Evolutionary conservation across 192 early-diverging fungal species (phyloP), one percentile per base, ranked within the genome.

Genomic region (Backusella mclennaniae): DNA sequence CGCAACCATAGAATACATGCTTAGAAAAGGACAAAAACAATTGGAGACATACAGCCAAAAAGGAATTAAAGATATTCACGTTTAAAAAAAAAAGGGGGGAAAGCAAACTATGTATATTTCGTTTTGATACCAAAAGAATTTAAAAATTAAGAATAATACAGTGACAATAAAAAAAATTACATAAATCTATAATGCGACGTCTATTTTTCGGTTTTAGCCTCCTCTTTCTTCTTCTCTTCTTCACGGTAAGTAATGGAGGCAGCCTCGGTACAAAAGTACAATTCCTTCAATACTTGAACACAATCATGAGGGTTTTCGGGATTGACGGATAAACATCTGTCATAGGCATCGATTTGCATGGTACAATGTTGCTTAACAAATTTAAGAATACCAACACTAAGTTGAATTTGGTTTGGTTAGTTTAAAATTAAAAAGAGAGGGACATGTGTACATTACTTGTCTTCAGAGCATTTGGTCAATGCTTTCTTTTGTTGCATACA

Each of bases 1-100:
- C 79, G 76, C 87, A 14, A 89, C 92, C 3, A 92, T 92, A 31
- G 92, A 93, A 77, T 90, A 92, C 63, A 82, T 93, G 74, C 81
- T 93, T 63, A 83, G 92, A 35, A 84, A 84, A 35, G 92, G 92
- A 9, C 86, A 86, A 33, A 83, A 88, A 26, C 89, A 91, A 69
- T 78, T 93, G 44, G 86, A 92, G 63, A 85, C 85, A 31, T 93
- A 92, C 74, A 82, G 79, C 74, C 78, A 87, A 15, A 87, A 89
- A 11, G 87, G 86, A 66, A 89, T 93, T 67, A 83, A 84, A 76
- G 91, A 92, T 76, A 84, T 93, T 9, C 82, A 84, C 23, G 31
- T 80, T 31, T 83, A 73, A 80, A 66, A 39, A 56, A 35, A 6
- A 67, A 42, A 36, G 0, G 33, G 14, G 38, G 38, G 67, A 67